These are phyloP conservation scores for Orbilia oligospora DNA, from an alignment of 2,329 filamentous ascomycete species.

Conservation along the genomic window DNA sequence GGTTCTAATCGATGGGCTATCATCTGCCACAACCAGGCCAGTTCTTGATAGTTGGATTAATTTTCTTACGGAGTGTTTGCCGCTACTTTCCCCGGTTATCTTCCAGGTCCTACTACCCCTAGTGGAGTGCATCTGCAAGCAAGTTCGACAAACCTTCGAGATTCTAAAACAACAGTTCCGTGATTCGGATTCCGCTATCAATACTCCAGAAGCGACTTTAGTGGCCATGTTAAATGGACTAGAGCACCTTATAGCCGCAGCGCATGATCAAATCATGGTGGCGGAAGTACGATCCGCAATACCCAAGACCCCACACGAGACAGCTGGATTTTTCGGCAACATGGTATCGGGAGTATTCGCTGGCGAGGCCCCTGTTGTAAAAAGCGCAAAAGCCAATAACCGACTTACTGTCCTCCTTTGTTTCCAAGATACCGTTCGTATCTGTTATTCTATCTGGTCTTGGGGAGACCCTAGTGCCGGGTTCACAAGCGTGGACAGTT, in stretches of 20 bases:
- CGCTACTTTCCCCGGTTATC: constrained; percentile 84
- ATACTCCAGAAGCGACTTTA: constrained; percentile 78
- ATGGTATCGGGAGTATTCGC: constrained; percentile 94
- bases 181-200: constrained; percentile 67
- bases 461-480: constrained; percentile 77
- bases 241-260: constrained; percentile 88
- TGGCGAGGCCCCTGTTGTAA: constrained; percentile 77
- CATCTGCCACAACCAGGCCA: constrained; percentile 79
- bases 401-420: constrained; percentile 93
- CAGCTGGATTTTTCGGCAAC: constrained; percentile 86
- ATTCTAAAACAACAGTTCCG: constrained; percentile 78
- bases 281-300: constrained; percentile 80
- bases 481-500: constrained; percentile 71
- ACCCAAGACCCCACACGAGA: constrained; percentile 83
- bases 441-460: constrained; percentile 94
- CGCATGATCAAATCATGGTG: constrained; percentile 83
- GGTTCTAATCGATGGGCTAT: constrained; percentile 85
- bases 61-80: constrained; percentile 85
- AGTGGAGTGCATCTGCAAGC: constrained; percentile 87
- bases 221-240: constrained; percentile 92
- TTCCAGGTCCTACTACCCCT: constrained; percentile 92
- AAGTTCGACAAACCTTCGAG: constrained; percentile 81
- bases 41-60: constrained; percentile 92
- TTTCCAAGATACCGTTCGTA: constrained; percentile 93
- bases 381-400: constrained; percentile 90